Conservation (phyloP, 208 protist genomes). For the Acanthamoeba castellanii region DNA sequence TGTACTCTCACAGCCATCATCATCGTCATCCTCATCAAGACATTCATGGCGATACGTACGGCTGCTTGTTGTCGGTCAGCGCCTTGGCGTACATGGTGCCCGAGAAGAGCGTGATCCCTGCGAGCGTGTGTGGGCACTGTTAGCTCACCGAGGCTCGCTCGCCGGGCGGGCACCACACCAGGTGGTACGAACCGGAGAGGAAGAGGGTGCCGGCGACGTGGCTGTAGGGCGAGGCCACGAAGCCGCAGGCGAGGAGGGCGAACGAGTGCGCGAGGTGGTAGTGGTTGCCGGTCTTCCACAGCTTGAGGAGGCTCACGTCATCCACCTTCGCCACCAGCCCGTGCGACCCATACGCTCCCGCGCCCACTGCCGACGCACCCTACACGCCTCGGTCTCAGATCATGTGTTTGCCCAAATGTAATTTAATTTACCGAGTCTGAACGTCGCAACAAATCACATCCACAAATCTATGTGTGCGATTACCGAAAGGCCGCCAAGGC, state of each 20-base stretch:
- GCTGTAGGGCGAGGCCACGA: slow-evolving; percentile 13
- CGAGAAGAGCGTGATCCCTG: slow-evolving; percentile 37
- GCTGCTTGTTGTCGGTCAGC: background rate
- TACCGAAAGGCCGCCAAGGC: background rate
- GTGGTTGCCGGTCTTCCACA: background rate
- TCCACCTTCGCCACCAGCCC: background rate
- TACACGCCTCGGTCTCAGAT: background rate
- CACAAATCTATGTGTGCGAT: background rate
- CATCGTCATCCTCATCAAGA: background rate
- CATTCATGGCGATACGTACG: background rate
- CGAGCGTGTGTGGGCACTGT: background rate
- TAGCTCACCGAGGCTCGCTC: background rate
- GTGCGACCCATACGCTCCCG: slow-evolving; percentile 10
- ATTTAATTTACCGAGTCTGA: background rate
- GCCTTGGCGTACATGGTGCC: slow-evolving; percentile 5
- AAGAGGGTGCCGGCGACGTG: slow-evolving; percentile 48
- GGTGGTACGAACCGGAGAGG: background rate
- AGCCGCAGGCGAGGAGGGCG: background rate
- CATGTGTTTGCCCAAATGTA: background rate
- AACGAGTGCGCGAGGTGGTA: slow-evolving; percentile 26
- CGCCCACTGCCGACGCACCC: background rate
- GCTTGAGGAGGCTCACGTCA: background rate
- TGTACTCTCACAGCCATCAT: too few relatives aligned
- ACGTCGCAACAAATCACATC: background rate
- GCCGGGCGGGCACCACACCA: background rate